Evolutionary conservation across 1,139 yeast genomes (phyloP).

Genomic region (Pichia terricola): DNA sequence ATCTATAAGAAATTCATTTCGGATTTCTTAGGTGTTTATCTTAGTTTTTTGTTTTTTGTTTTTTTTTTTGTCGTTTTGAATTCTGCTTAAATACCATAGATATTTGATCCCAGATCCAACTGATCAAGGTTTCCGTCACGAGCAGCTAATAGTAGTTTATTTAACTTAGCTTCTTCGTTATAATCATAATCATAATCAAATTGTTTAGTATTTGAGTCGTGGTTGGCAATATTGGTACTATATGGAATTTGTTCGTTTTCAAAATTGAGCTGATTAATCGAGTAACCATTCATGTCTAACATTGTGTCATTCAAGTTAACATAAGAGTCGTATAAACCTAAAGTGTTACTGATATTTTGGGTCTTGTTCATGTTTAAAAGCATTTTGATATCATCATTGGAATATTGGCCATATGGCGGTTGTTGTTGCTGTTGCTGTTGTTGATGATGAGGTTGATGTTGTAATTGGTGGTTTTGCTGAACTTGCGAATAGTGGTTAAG

Average conservation of each 20-base stretch:
- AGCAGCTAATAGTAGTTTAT: constrained; percentile 23
- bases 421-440: neutral
- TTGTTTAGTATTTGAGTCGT: neutral
- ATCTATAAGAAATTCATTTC: too few relatives aligned
- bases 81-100: constrained; percentile 11
- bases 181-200: neutral
- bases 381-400: constrained; percentile 9
- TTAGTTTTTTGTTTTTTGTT: too few relatives aligned
- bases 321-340: constrained; percentile 13
- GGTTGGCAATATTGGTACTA: constrained; percentile 3
- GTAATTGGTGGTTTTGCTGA: constrained; percentile 13
- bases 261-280: constrained; percentile 11
- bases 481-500: constrained; percentile 12
- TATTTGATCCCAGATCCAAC: constrained; percentile 20
- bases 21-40: too few relatives aligned
- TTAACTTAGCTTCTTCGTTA: constrained; percentile 24
- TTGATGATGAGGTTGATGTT: neutral
- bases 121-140: constrained; percentile 23
- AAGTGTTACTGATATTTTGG: constrained; percentile 10
- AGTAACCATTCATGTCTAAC: constrained; percentile 9
- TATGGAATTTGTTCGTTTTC: constrained; percentile 22
- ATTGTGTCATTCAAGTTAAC: constrained; percentile 10
- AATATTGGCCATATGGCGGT: constrained; percentile 5
- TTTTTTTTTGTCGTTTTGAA: too few relatives aligned
- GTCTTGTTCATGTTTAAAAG: constrained; percentile 10